These are phyloP conservation scores for Persicaria tinctoria DNA, from an alignment of 148 eudicot genomes.

Conservation along the genomic window DNA sequence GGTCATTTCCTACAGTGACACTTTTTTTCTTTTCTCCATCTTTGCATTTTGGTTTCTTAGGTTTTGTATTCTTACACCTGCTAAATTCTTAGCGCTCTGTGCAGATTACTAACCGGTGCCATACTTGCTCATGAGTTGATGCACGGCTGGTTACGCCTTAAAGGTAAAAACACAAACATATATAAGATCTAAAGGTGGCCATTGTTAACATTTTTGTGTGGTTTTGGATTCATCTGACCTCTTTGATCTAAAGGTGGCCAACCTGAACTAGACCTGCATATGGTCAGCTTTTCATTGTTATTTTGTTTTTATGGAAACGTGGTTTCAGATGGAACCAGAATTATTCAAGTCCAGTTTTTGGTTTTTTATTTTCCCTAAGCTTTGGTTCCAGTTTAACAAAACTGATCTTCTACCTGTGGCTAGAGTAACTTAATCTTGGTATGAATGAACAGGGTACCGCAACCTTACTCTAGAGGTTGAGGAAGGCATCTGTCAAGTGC, in stretches of 20 bases:
- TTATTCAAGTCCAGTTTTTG: no score
- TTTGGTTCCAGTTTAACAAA: no score
- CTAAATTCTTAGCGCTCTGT: constrained; percentile 2
- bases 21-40: not conserved
- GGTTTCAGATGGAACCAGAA: no score
- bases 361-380: no score
- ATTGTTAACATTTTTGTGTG: no score
- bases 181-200: no score
- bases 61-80: not conserved
- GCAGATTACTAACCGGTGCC: constrained; percentile 93
- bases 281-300: no score
- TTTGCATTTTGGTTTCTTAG: not conserved
- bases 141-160: constrained; percentile 98
- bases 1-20: constrained; percentile 33
- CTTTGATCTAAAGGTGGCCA: no score
- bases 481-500: constrained; percentile 95
- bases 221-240: no score
- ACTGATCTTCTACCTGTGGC: constrained; percentile 95
- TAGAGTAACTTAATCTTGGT: constrained; percentile 34
- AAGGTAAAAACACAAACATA: constrained; percentile 31
- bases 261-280: no score
- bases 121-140: constrained; percentile 95
- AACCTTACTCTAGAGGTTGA: constrained; percentile 81
- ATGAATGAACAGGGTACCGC: constrained; percentile 46
- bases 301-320: no score